These are phyloP conservation scores for Tillandsia fasciculata DNA, from an alignment of 176 grass and related monocot genomes.

Conservation along the genomic window DNA sequence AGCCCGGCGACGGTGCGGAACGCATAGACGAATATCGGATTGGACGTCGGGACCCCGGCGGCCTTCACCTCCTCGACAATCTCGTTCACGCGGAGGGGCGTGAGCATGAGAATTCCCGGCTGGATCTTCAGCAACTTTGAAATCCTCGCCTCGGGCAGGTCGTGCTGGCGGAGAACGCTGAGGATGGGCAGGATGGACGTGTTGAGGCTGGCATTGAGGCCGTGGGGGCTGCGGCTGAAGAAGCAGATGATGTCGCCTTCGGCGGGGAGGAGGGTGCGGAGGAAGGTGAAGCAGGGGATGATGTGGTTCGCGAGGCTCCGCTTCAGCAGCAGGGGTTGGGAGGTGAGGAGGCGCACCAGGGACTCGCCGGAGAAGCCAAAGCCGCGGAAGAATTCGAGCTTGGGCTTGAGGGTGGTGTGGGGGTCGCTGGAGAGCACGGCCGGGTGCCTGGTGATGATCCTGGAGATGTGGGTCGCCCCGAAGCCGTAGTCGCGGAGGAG, in stretches of 20 bases:
- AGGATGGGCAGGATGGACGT: not conserved
- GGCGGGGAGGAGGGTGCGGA: constrained; percentile 24
- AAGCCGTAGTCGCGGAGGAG: constrained; percentile 34
- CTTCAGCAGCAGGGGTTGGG: constrained; percentile 16
- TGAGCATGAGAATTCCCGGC: constrained; percentile 17
- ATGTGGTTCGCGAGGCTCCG: constrained; percentile 28
- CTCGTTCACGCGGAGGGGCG: constrained; percentile 8
- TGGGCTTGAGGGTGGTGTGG: constrained; percentile 23
- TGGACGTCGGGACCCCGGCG: constrained; percentile 3
- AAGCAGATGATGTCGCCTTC: constrained; percentile 12
- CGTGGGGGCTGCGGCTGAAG: constrained; percentile 13
- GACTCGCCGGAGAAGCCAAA: constrained; percentile 21
- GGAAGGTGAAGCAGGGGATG: constrained; percentile 15
- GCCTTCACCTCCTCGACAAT: constrained; percentile 14
- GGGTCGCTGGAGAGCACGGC: constrained; percentile 9
- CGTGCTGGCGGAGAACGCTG: constrained; percentile 13
- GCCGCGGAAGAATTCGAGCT: constrained; percentile 35
- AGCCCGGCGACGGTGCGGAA: constrained; percentile 7
- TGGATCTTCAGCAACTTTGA: constrained; percentile 14
- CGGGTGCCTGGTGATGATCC: constrained; percentile 6
- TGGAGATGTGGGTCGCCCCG: constrained; percentile 21
- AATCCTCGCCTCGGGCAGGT: constrained; percentile 2
- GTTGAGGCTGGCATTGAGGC: constrained; percentile 6
- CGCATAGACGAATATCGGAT: constrained; percentile 6
- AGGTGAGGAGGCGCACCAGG: constrained; percentile 15